A percentile compares a stretch with the other conserved stretches of the same genome.
These are phyloP conservation scores for Podaxis sp. DNA, from an alignment of 768 basidiomycete genomes.

Conservation along the genomic window DNA sequence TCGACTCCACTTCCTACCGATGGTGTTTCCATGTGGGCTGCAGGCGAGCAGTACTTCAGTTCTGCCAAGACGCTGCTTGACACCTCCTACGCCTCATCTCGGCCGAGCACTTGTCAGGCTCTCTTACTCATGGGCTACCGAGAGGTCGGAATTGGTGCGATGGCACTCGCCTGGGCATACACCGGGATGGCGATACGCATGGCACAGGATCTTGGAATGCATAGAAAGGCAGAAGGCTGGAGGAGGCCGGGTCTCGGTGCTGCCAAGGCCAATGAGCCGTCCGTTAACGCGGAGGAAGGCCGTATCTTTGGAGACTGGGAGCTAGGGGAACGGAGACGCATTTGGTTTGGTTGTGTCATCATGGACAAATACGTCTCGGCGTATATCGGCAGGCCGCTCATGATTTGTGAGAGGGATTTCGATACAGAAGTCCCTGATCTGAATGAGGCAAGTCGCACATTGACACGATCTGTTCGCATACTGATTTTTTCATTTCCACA, in stretches of 20 bases:
- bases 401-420: conserved; percentile 72
- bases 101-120: conserved; percentile 73
- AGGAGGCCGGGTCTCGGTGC: conserved; percentile 48
- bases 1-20: conserved; percentile 35
- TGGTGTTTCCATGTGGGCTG: conserved; percentile 69
- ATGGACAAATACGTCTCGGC: conserved; percentile 79
- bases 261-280: neutral
- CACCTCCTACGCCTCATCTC: conserved; percentile 63
- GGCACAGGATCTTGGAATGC: conserved; percentile 87
- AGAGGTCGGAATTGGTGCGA: conserved; percentile 84
- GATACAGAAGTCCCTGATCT: conserved; percentile 65
- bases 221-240: conserved; percentile 79
- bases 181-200: conserved; percentile 89
- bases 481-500: conserved; percentile 20
- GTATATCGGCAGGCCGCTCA: conserved; percentile 74
- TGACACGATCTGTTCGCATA: neutral
- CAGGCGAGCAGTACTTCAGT: conserved; percentile 69
- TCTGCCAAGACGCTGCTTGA: conserved; percentile 66
- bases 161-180: conserved; percentile 86
- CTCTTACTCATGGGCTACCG: conserved; percentile 78
- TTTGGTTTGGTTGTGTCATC: conserved; percentile 77
- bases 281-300: conserved; percentile 16
- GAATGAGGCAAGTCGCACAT: conserved; percentile 42
- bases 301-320: conserved; percentile 56
- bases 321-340: conserved; percentile 64